Percentiles rank a stretch among this genome's conserved stretches.
Conservation (phyloP, 148 eudicot genomes). For the Rhododendron ferrugineum region DNA sequence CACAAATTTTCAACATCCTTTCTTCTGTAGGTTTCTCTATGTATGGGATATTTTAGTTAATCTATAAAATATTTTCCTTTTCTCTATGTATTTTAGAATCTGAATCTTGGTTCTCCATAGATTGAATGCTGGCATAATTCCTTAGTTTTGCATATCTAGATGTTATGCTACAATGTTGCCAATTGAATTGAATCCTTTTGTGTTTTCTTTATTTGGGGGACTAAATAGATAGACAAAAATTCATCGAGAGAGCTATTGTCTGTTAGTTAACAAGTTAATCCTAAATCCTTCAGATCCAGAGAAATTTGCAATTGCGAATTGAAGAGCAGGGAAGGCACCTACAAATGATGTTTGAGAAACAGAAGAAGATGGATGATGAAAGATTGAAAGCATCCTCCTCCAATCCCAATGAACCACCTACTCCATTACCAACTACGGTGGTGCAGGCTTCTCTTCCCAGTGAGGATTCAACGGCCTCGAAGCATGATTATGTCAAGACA, state of each 20-base stretch:
- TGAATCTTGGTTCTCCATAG: background rate
- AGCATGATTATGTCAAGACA: slow-evolving; percentile 1
- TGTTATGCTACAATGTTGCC: background rate
- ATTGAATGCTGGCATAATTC: background rate
- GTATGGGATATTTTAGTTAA: background rate
- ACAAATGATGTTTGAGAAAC: slow-evolving; percentile 46
- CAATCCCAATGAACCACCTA: slow-evolving; percentile 11
- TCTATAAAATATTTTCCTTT: background rate
- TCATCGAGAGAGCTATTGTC: background rate
- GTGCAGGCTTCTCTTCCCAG: background rate
- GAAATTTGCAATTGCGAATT: slow-evolving; percentile 45
- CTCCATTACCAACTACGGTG: background rate
- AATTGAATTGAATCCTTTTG: background rate
- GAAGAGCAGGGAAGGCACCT: slow-evolving; percentile 48
- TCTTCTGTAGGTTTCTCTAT: background rate
- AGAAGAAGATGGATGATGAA: slow-evolving; percentile 31
- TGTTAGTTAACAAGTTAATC: background rate
- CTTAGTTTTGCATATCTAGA: background rate
- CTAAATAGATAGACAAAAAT: background rate
- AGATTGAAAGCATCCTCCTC: slow-evolving; percentile 25
- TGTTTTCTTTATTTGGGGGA: background rate
- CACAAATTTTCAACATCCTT: background rate
- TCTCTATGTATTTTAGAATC: background rate
- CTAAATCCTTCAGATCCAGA: slow-evolving; percentile 25
- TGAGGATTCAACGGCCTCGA: slow-evolving; percentile 14